Percentiles rank a stretch among this genome's conserved stretches.
These are phyloP conservation scores for Pistacia atlantica DNA, from an alignment of 345 rosid genomes.

Conservation along the genomic window DNA sequence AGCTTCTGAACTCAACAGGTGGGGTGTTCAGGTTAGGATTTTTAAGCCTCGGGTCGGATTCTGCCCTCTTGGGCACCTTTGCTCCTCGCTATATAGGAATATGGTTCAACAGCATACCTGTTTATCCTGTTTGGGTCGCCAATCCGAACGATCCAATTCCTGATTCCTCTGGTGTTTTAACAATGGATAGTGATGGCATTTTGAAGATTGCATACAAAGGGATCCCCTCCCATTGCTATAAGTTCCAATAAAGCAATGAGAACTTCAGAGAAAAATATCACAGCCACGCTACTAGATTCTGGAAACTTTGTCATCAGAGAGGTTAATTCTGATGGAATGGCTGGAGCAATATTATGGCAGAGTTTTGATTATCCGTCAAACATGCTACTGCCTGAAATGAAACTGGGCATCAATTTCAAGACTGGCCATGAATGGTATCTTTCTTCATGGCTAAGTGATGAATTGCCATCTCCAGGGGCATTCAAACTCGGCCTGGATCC, in stretches of 20 bases:
- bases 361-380: constrained; percentile 66
- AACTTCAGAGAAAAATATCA: constrained; percentile 22
- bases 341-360: constrained; percentile 56
- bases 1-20: constrained; percentile 48
- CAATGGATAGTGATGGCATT: constrained; percentile 40
- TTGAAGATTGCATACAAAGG: constrained; percentile 46
- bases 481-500: constrained; percentile 63
- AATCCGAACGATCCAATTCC: constrained; percentile 44
- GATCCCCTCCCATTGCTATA: constrained; percentile 33
- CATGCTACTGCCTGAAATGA: constrained; percentile 64
- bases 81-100: constrained; percentile 55
- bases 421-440: constrained; percentile 47
- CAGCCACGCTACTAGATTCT: constrained; percentile 47
- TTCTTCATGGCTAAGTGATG: constrained; percentile 51
- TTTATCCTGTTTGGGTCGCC: constrained; percentile 59
- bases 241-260: constrained; percentile 28
- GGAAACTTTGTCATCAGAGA: constrained; percentile 55
- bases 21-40: constrained; percentile 57
- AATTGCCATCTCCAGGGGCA: constrained; percentile 55
- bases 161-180: constrained; percentile 57
- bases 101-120: constrained; percentile 40
- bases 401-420: constrained; percentile 51
- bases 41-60: constrained; percentile 47
- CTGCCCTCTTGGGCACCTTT: constrained; percentile 30
- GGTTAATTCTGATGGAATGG: constrained; percentile 22